phyloP scores from a whole-genome alignment of 805 yeast species.

The Metschnikowia lochheadii region DNA sequence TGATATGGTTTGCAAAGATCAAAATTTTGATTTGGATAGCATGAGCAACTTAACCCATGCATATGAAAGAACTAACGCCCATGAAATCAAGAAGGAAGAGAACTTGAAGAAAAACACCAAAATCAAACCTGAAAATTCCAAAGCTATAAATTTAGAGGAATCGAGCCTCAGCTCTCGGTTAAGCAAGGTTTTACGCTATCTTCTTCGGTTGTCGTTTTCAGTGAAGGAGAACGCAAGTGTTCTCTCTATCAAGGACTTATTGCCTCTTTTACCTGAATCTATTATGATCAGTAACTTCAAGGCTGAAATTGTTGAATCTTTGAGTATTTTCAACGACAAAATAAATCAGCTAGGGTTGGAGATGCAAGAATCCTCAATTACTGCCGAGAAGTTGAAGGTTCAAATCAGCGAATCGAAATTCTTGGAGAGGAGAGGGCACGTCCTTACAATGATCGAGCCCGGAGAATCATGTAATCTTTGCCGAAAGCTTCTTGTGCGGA shows the following conservation, averaged over 20 bases:
- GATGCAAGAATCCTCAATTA: constrained; percentile 67
- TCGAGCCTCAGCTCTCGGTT: constrained; percentile 12
- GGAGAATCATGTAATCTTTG: constrained; percentile 81
- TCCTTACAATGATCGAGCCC: constrained; percentile 69
- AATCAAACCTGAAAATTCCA: constrained; percentile 15
- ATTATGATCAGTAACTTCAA: constrained; percentile 78
- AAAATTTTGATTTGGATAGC: background rate
- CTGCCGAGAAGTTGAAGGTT: constrained; percentile 52
- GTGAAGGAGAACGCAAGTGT: constrained; percentile 24
- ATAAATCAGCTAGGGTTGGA: constrained; percentile 66
- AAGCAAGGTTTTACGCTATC: constrained; percentile 27
- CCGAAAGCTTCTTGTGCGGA: constrained; percentile 59
- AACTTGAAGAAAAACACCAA: constrained; percentile 14
- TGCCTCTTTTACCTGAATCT: constrained; percentile 82
- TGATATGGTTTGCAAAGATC: constrained; percentile 11
- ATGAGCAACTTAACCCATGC: background rate
- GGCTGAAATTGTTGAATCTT: constrained; percentile 74
- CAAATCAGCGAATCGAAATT: constrained; percentile 50
- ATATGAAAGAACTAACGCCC: background rate
- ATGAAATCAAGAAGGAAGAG: background rate
- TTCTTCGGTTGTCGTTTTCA: constrained; percentile 28
- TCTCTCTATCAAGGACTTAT: constrained; percentile 70
- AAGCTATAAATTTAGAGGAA: constrained; percentile 11
- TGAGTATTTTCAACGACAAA: constrained; percentile 65
- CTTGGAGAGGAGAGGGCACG: constrained; percentile 28